Base-by-base conservation (phyloP, 768 basidiomycete genomes). In the Pleurotus salmoneostramineus region DNA sequence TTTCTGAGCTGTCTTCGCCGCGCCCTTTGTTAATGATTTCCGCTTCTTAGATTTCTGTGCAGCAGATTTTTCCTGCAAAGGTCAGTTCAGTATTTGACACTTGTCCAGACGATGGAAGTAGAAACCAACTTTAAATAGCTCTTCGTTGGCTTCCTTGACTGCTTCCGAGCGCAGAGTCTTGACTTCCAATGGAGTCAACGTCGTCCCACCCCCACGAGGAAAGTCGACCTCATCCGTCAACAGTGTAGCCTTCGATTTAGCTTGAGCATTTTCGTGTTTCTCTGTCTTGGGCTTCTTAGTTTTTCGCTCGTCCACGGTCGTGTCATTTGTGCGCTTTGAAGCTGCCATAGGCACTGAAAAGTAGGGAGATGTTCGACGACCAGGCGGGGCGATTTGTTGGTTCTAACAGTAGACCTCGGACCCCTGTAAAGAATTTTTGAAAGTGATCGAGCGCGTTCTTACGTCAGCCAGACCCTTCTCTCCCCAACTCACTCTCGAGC, bases 201-300 rank as follows among this genome's bases (percentile, higher is more conserved):
- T 81, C 1, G 93, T 91, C 54, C 96, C 96, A 31, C 96, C 96
- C 31, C 96, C 97, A 63, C 96, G 86, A 58, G 95, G 95, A 72
- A 98, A 99, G 71, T 95, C 93, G 50, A 93, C 81, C 65, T 95
- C 94, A 40, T 93, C 85, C 7, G 77, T 60, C 36, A 76, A 71
- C 57, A 78, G 64, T 62, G 67, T 72, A n/a, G 79, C 76, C 32
- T 68, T 62, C 7, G 71, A 62, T 50, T 72, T 68, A 3, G 69
- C 61, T 7, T 72, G 58, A 15, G 72, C 69, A 57, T 64, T 56
- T 43, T 44, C 66, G 62, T 51, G 61, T 64, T 45, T 51, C 61
- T 63, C 70, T 52, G 46, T 59, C 64, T 67, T 62, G 40, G 31
- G 40, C 17, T 55, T 55, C 43, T 55, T 55, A n/a, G 36, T 6